These are phyloP conservation scores for Wilcoxina mikolae DNA, from an alignment of 495 filamentous ascomycete genomes.

Conservation along the genomic window DNA sequence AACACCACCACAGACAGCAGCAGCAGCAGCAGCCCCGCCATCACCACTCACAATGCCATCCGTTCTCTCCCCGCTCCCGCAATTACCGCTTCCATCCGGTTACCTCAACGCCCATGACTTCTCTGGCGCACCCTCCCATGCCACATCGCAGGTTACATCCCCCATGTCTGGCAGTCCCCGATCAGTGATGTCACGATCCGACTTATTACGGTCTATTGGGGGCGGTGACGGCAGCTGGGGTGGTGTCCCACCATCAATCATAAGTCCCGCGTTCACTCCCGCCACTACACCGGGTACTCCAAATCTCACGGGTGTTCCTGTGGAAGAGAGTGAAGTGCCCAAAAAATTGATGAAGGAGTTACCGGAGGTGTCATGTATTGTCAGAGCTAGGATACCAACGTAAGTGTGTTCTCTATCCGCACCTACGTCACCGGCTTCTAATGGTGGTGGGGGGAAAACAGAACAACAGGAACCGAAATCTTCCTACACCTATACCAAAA, in stretches of 20 bases:
- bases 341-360: slow-evolving; percentile 48
- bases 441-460: slow-evolving; percentile 7
- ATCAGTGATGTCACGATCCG: not conserved
- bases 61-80: not conserved
- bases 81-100: not conserved
- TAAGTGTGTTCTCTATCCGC: slow-evolving; percentile 8
- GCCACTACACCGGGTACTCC: slow-evolving; percentile 52
- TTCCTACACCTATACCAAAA: slow-evolving; percentile 93
- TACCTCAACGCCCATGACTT: not conserved
- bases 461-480: slow-evolving; percentile 79
- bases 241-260: slow-evolving; percentile 15
- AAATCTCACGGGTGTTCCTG: slow-evolving; percentile 35
- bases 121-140: not conserved
- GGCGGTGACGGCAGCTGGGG: not conserved
- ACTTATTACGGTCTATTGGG: not conserved
- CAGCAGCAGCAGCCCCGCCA: not conserved
- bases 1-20: not conserved
- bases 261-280: slow-evolving; percentile 68
- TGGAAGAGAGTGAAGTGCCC: slow-evolving; percentile 41
- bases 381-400: slow-evolving; percentile 72
- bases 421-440: not conserved
- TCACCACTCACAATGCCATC: not conserved
- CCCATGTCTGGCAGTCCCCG: not conserved
- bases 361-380: slow-evolving; percentile 64
- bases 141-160: not conserved